Evolutionary conservation across 768 basidiomycete species (phyloP), one percentile per base, ranked within the genome.

Genomic region (Austroboletus eburneus): DNA sequence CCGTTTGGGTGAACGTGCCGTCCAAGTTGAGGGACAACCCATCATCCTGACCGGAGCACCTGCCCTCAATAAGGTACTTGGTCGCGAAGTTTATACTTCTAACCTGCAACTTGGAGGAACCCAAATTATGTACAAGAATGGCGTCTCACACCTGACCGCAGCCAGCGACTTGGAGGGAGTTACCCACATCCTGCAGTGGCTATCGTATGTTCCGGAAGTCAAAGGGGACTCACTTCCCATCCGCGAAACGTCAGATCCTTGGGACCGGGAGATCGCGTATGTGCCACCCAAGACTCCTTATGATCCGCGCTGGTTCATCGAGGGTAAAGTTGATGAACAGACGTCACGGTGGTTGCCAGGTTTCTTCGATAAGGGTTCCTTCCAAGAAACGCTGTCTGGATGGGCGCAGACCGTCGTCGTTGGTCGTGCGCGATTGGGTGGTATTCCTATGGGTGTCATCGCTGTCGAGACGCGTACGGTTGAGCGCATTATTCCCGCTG

Each of bases 121-220:
- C n/a, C 96, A 99, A 63, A 98, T 99, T 75, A 98, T 99, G 96
- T 89, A 92, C 81, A 97, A 97, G 81, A 99, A 99, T 63, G 96
- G 96, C 69, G 90, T 98, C 45, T 96, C 95, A 5, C 96, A 99
- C 65, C 73, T 98, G 48, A 94, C 91, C 4, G 94, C 96, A 27
- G 81, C 81, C 58, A 97, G 92, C 64, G 96, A 99, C 64, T 73
- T 99, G 27, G 91, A 98, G 67, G 96, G 96, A 48, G 92, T 94
- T 14, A 84, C 85, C 21, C 87, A 93, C 49, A 97, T 98, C 55
- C 72, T 97, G 37, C 81, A 92, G 56, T 99, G 96, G 92, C 65
- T 99, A 49, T 89, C 93, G 9, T 99, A 92, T 65, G 78, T 98
- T 2, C 95, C 96, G 9, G 87, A 87, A 59, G 72, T 73, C 57